Conservation (phyloP, 768 basidiomycete species). For the Tylopilus sp. region DNA sequence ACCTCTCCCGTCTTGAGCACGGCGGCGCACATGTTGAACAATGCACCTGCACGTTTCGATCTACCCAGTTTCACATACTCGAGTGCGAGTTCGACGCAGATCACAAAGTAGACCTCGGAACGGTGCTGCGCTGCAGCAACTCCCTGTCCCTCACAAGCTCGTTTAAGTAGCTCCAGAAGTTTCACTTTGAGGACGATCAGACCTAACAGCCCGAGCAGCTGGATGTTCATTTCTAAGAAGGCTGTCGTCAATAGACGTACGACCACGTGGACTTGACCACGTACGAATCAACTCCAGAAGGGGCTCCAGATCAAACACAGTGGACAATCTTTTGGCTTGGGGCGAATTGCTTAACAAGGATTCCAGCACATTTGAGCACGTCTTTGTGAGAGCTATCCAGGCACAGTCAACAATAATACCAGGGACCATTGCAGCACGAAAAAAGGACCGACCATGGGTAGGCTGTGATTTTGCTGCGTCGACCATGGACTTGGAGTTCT, state of each 20-base stretch:
- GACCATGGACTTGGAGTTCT: constrained; percentile 1
- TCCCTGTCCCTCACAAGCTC: constrained; percentile 49
- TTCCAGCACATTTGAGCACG: constrained; percentile 19
- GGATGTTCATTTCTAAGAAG: constrained; percentile 47
- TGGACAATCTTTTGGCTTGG: neutral
- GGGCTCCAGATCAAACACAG: constrained; percentile 25
- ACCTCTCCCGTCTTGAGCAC: constrained; percentile 41
- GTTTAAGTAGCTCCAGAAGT: constrained; percentile 60
- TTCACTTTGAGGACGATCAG: constrained; percentile 64
- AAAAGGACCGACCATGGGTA: constrained; percentile 33
- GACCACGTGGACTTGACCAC: constrained; percentile 18
- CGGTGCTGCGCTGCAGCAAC: constrained; percentile 39
- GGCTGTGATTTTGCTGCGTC: constrained; percentile 45
- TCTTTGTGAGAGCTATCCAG: constrained; percentile 6
- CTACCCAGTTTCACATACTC: constrained; percentile 83
- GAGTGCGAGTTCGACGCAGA: constrained; percentile 70
- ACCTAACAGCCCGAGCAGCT: constrained; percentile 68
- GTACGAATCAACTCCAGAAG: constrained; percentile 53
- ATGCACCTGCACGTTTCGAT: constrained; percentile 52
- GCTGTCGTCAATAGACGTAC: neutral
- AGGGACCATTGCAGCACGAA: neutral
- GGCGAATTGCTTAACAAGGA: neutral
- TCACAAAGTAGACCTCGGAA: constrained; percentile 52
- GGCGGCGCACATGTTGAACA: constrained; percentile 59
- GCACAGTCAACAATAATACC: neutral